Base-by-base conservation (phyloP, 2,329 filamentous ascomycete genomes). In the Endothia cerciana region DNA sequence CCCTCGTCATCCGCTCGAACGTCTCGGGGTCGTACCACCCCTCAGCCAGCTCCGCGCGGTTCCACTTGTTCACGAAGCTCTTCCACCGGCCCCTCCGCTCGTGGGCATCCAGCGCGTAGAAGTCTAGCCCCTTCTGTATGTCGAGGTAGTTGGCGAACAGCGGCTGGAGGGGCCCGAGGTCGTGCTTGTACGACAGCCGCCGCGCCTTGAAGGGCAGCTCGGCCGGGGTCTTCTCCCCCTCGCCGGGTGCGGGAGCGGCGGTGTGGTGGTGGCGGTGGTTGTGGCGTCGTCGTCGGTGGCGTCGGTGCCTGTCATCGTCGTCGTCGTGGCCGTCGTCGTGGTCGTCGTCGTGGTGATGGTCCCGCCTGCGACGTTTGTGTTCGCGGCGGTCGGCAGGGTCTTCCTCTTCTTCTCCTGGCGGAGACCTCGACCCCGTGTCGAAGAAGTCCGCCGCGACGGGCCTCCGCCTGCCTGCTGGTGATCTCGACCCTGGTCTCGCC, bases 1-100 rank as follows among this genome's bases (percentile, higher is more conserved):
- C 67, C 7, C 65, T 67, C 1, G 70, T 61, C 8, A 70, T 66
- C 3, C 71, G 68, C 60, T 72, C 63, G 68, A 92, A 87, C 69
- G 88, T 91, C 65, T 85, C 85, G 8, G 93, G 91, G 74, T 96
- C 92, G 78, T 98, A 99, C 94, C 94, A 99, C 57, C 92, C 92
- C 77, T 94, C 90, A 4, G 91, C 90, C 69, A 98, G 82, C 79
- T 94, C 92, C 74, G 89, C 90, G 72, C 88, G 87, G 80, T 99
- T 99, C 94, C 95, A 99, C 82, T 93, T 94, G 4, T 86, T 83
- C 15, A 94, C 77, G 73, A 98, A 99, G 75, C 93, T 94, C 83
- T 97, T 97, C 93, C 94, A 99, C 64, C 94, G 83, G 1, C 94
- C 93, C 70, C 85, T 90, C 0, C 89, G 78, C 75, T 97, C 94